phyloP scores from a whole-genome alignment of 179 eudicot genomes.

The Silene coronaria region DNA sequence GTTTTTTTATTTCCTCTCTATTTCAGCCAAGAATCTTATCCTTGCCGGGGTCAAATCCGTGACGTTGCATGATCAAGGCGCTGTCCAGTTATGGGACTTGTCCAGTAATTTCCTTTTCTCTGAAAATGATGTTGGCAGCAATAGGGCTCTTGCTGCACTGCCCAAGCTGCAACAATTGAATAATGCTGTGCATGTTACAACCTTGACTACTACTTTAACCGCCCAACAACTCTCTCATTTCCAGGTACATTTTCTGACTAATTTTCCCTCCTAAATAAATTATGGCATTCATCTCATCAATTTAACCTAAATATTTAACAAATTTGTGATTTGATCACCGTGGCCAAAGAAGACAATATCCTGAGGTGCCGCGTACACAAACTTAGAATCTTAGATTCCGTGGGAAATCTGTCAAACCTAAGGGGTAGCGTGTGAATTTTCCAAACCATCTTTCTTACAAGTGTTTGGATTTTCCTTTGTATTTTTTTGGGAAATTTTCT shows the following conservation, averaged over 20 bases:
- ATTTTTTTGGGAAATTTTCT: slow-evolving; percentile 25
- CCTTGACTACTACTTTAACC: slow-evolving; percentile 40
- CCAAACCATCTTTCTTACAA: no score
- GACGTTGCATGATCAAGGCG: slow-evolving; percentile 52
- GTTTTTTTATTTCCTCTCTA: not conserved
- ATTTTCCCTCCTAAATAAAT: no score
- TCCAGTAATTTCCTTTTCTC: slow-evolving; percentile 54
- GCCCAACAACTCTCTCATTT: slow-evolving; percentile 47
- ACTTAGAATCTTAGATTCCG: no score
- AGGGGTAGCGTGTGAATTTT: no score
- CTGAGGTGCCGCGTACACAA: no score
- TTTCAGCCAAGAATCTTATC: slow-evolving; percentile 65
- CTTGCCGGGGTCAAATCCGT: slow-evolving; percentile 76
- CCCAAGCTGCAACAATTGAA: slow-evolving; percentile 61
- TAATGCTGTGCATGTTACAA: slow-evolving; percentile 41
- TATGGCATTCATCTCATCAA: no score
- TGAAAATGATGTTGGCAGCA: slow-evolving; percentile 54
- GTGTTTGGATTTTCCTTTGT: no score
- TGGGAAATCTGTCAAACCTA: no score
- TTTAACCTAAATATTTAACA: no score
- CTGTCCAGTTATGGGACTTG: slow-evolving; percentile 60
- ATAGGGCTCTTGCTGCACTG: slow-evolving; percentile 50
- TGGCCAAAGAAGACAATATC: no score
- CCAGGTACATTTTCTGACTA: slow-evolving; percentile 34
- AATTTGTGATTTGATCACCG: no score